These are phyloP conservation scores for Pichia sp. DNA, from an alignment of 1,139 yeast species.

Conservation along the genomic window DNA sequence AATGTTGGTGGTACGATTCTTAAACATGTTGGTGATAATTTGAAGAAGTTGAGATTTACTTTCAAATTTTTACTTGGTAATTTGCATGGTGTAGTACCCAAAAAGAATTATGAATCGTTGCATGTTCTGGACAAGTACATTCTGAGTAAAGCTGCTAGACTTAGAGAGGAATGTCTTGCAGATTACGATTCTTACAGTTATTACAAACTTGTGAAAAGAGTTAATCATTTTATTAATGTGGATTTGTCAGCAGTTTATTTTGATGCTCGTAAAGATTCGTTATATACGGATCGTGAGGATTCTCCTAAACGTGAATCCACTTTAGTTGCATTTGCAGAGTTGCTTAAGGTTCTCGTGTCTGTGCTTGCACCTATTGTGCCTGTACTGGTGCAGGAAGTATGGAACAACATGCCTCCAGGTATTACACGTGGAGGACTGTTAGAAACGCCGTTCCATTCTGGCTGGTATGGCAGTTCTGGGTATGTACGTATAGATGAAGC, in stretches of 20 bases:
- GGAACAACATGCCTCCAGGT: slow-evolving; percentile 49
- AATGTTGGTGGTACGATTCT: slow-evolving; percentile 67
- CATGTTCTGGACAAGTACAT: slow-evolving; percentile 60
- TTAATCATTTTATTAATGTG: slow-evolving; percentile 69
- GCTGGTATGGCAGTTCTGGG: slow-evolving; percentile 22
- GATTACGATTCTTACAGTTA: slow-evolving; percentile 58
- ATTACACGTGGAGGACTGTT: slow-evolving; percentile 32
- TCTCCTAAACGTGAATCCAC: slow-evolving; percentile 55
- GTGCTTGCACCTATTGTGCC: slow-evolving; percentile 81
- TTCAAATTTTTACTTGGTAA: slow-evolving; percentile 80
- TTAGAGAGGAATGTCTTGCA: slow-evolving; percentile 39
- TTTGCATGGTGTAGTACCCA: slow-evolving; percentile 35
- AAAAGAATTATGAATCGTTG: slow-evolving; percentile 36
- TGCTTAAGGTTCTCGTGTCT: slow-evolving; percentile 57
- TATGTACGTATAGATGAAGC: slow-evolving; percentile 21
- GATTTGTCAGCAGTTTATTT: slow-evolving; percentile 79
- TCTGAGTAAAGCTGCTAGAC: slow-evolving; percentile 46
- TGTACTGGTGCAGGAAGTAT: slow-evolving; percentile 76
- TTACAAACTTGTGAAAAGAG: slow-evolving; percentile 49
- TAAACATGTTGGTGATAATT: slow-evolving; percentile 68
- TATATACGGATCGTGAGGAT: slow-evolving; percentile 59
- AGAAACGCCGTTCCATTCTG: slow-evolving; percentile 47
- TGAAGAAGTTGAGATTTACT: slow-evolving; percentile 78
- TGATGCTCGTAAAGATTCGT: slow-evolving; percentile 77
- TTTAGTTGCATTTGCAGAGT: slow-evolving; percentile 63